Conservation (phyloP, 768 basidiomycete genomes). For the Wakefieldia striispora region DNA sequence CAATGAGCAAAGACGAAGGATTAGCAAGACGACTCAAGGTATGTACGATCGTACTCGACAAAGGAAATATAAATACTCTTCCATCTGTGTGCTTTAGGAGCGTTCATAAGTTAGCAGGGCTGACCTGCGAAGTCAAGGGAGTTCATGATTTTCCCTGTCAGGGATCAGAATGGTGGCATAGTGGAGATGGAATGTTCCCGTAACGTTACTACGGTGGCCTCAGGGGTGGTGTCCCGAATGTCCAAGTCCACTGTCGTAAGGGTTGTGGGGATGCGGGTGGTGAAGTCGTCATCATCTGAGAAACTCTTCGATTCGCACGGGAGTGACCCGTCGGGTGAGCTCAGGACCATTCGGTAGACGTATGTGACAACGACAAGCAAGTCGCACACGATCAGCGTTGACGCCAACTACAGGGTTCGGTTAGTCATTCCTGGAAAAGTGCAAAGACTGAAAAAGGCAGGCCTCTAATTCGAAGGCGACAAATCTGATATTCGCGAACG, state of each 20-base stretch:
- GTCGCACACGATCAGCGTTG: slow-evolving; percentile 12
- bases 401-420: background rate
- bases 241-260: background rate
- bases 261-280: background rate
- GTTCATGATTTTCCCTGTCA: no score
- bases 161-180: background rate
- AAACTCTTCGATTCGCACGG: background rate
- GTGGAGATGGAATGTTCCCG: background rate
- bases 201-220: background rate
- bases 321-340: background rate
- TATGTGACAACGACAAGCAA: slow-evolving; percentile 14
- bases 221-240: background rate
- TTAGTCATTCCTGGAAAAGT: background rate
- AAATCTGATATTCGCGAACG: background rate
- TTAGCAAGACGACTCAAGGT: no score
- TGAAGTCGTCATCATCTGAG: background rate
- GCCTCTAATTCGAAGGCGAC: background rate
- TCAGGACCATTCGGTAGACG: slow-evolving; percentile 3
- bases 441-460: background rate
- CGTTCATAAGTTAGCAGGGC: no score
- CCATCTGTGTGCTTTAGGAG: no score
- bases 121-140: no score
- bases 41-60: no score
- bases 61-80: no score
- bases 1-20: no score